phyloP scores from a whole-genome alignment of 2,329 filamentous ascomycete genomes.

The Calonectria fujianensis region DNA sequence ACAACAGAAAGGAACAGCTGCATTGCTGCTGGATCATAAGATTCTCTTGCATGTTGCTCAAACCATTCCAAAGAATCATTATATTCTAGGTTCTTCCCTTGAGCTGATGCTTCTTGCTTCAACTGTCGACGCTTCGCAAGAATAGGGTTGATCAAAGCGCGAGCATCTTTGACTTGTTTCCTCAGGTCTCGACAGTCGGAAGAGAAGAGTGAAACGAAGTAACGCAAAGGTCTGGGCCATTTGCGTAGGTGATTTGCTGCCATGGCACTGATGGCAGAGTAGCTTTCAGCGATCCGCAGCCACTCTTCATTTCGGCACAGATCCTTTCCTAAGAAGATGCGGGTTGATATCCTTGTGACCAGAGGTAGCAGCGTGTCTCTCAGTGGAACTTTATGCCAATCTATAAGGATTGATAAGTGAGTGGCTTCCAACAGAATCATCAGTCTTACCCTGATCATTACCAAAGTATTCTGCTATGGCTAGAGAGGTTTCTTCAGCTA shows the following conservation, averaged over 20 bases:
- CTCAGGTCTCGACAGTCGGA: not conserved
- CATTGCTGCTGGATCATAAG: not conserved
- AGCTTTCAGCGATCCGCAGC: conserved; percentile 3
- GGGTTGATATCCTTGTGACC: conserved; percentile 5
- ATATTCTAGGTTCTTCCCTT: not conserved
- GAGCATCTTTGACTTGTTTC: conserved; percentile 2
- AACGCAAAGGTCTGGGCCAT: not conserved
- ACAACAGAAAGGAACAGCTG: conserved; percentile 11
- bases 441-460: conserved; percentile 4
- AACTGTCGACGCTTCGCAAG: not conserved
- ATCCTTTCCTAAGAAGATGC: not conserved
- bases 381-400: not conserved
- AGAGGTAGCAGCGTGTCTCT: conserved; percentile 5
- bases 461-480: conserved; percentile 3
- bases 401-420: not conserved
- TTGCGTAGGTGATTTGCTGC: conserved; percentile 12
- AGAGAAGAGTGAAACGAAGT: conserved; percentile 7
- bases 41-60: not conserved
- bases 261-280: not conserved
- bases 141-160: conserved; percentile 6
- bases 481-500: conserved; percentile 1
- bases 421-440: not conserved
- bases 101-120: not conserved
- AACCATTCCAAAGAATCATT: conserved; percentile 9
- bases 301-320: conserved; percentile 6